A percentile compares a stretch with the other conserved stretches of the same genome.
These are phyloP conservation scores for Circinella minor DNA, from an alignment of 371 early-diverging fungal species.

Conservation along the genomic window DNA sequence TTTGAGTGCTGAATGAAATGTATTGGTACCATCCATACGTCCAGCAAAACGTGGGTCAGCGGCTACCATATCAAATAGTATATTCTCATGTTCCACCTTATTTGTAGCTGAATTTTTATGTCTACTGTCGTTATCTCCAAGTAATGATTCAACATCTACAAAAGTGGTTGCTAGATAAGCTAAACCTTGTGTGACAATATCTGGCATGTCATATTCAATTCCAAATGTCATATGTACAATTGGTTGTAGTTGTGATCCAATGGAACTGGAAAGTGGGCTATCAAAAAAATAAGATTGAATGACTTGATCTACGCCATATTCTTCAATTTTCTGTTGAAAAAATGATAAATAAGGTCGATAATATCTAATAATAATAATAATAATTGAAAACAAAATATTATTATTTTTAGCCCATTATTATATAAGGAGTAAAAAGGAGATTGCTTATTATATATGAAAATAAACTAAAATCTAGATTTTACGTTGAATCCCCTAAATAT, in stretches of 20 bases:
- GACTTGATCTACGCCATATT: constrained; percentile 28
- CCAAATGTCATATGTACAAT: constrained; percentile 46
- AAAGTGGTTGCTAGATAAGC: constrained; percentile 40
- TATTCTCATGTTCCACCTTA: not conserved
- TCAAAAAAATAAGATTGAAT: constrained; percentile 30
- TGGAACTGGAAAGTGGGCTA: constrained; percentile 24
- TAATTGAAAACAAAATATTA: too few species aligned
- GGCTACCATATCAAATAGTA: constrained; percentile 36
- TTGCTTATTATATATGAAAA: not conserved
- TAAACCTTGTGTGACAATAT: constrained; percentile 38
- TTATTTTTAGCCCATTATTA: too few species aligned
- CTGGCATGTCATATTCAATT: constrained; percentile 36
- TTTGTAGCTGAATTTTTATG: not conserved
- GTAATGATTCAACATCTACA: constrained; percentile 14
- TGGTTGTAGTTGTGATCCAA: constrained; percentile 45
- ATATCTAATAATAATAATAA: constrained; percentile 10
- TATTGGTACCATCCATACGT: constrained; percentile 34
- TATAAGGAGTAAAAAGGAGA: not conserved
- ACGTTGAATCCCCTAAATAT: constrained; percentile 8
- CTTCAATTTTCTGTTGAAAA: constrained; percentile 32
- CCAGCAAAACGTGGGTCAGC: constrained; percentile 45
- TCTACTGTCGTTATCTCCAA: not conserved
- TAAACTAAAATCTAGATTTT: not conserved
- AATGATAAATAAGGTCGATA: constrained; percentile 39
- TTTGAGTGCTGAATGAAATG: constrained; percentile 34